Evolutionary conservation across 441 rosid genomes (phyloP).

Genomic region (Cnidoscolus chayamansa): DNA sequence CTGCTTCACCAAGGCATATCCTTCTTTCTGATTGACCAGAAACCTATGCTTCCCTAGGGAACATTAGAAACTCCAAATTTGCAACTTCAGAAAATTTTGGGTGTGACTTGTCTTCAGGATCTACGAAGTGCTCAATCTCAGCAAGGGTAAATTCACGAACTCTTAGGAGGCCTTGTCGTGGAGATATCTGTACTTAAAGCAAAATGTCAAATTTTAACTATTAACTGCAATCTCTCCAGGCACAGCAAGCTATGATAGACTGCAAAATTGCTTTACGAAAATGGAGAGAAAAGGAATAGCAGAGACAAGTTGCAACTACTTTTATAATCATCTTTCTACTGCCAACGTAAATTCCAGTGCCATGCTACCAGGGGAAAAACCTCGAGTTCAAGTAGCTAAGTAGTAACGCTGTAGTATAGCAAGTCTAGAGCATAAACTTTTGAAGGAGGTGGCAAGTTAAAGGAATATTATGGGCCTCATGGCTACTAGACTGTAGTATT

Average conservation of each 20-base stretch:
- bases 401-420: background rate
- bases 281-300: background rate
- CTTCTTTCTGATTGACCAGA: constrained; percentile 52
- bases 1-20: constrained; percentile 49
- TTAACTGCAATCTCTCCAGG: background rate
- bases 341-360: background rate
- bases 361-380: background rate
- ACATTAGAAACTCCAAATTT: constrained; percentile 54
- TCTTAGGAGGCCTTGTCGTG: constrained; percentile 65
- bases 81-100: constrained; percentile 47
- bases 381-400: background rate
- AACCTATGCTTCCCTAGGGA: constrained; percentile 61
- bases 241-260: background rate
- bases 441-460: too few species aligned
- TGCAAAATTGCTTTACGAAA: background rate
- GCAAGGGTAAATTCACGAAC: constrained; percentile 65
- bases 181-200: constrained; percentile 45
- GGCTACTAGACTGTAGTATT: too few species aligned
- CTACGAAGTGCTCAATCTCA: constrained; percentile 69
- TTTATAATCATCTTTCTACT: background rate
- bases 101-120: constrained; percentile 61
- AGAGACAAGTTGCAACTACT: background rate
- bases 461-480: too few species aligned
- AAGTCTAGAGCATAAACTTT: background rate
- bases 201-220: background rate